Conservation (phyloP, 1,139 yeast genomes). For the Candida pseudoviswanathii region DNA sequence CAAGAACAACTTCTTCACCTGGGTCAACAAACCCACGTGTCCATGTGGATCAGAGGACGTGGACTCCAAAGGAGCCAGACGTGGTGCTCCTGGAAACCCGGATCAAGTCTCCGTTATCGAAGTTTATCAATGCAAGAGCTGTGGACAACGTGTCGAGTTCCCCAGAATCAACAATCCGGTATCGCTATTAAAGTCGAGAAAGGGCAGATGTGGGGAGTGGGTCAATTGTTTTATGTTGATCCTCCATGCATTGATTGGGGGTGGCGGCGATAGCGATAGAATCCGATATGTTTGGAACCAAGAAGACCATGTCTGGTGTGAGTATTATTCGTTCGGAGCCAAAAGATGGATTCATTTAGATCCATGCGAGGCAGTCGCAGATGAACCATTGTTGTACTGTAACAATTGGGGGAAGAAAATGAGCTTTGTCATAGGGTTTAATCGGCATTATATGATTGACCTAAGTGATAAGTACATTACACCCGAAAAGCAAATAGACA, state of each 20-base stretch:
- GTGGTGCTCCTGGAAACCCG: conserved; percentile 24
- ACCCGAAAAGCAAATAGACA: conserved; percentile 50
- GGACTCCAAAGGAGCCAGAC: conserved; percentile 20
- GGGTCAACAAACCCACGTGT: conserved; percentile 80
- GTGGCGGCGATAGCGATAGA: conserved; percentile 49
- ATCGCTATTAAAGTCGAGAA: conserved; percentile 58
- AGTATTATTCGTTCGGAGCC: conserved; percentile 64
- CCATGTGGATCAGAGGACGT: conserved; percentile 39
- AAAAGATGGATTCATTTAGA: conserved; percentile 87
- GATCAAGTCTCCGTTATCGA: conserved; percentile 50
- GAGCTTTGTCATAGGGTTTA: conserved; percentile 81
- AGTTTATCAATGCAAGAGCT: conserved; percentile 57
- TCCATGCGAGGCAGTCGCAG: conserved; percentile 84
- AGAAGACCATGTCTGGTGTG: conserved; percentile 98
- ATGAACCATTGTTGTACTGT: conserved; percentile 75
- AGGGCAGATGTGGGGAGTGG: conserved; percentile 96
- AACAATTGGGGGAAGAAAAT: conserved; percentile 92
- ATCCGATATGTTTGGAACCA: conserved; percentile 80
- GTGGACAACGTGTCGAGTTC: conserved; percentile 54
- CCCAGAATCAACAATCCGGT: conserved; percentile 76
- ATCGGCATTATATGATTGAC: conserved; percentile 63
- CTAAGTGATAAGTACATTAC: conserved; percentile 71
- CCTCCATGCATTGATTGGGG: conserved; percentile 54
- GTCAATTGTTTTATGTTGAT: conserved; percentile 79
- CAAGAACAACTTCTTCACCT: conserved; percentile 75